Evolutionary conservation across 2,329 filamentous ascomycete genomes (phyloP).

Genomic region (Exophiala alcalophila): DNA sequence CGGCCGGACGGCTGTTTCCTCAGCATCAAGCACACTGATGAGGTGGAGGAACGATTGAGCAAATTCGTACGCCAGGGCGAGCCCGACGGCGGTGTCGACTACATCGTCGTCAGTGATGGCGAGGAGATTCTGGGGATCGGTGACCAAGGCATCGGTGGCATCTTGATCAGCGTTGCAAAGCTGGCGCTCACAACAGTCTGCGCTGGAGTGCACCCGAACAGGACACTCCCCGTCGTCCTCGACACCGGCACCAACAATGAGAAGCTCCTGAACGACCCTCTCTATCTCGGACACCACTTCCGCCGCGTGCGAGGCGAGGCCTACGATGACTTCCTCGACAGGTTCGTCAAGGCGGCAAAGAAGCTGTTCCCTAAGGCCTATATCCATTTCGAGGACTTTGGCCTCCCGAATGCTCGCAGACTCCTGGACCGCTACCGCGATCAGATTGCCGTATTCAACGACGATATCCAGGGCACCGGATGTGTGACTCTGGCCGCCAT

Average conservation of each 20-base stretch:
- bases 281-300: slow-evolving; percentile 74
- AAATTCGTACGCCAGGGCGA: slow-evolving; percentile 52
- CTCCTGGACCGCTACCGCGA: slow-evolving; percentile 73
- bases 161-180: slow-evolving; percentile 82
- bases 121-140: slow-evolving; percentile 75
- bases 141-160: slow-evolving; percentile 81
- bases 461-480: slow-evolving; percentile 85
- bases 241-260: slow-evolving; percentile 86
- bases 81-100: slow-evolving; percentile 57
- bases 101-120: slow-evolving; percentile 79
- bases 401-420: slow-evolving; percentile 69
- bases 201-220: slow-evolving; percentile 77
- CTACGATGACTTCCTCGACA: slow-evolving; percentile 75
- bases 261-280: slow-evolving; percentile 66
- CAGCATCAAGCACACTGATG: slow-evolving; percentile 66
- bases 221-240: slow-evolving; percentile 75
- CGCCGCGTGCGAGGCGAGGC: slow-evolving; percentile 64
- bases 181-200: slow-evolving; percentile 78
- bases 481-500: slow-evolving; percentile 83
- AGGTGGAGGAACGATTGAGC: slow-evolving; percentile 54
- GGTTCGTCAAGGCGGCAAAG: slow-evolving; percentile 65
- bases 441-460: slow-evolving; percentile 80
- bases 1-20: slow-evolving; percentile 78
- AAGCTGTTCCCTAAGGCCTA: slow-evolving; percentile 75
- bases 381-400: slow-evolving; percentile 89